Evolutionary conservation across 352 stramenopile genomes (phyloP), one percentile per base, ranked within the genome.

Genomic region (Globisporangium apiculatum): DNA sequence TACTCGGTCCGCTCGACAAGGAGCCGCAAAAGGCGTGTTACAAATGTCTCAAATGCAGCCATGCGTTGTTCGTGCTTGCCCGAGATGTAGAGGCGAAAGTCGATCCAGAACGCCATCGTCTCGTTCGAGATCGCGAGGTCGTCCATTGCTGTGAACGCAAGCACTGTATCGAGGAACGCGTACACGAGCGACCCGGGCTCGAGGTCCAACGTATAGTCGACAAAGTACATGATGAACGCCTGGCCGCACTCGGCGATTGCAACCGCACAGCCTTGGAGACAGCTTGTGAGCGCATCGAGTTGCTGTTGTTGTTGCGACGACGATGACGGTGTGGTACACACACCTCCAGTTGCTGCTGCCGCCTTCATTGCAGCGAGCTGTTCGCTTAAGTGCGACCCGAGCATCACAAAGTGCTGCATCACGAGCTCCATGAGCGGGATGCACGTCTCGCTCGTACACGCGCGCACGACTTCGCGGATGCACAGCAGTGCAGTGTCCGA

Each of bases 71-170:
- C 80, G 56, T 92, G 65, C 58, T 92, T 92, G 43, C 83, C 83
- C 8, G 76, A 89, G 38, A 92, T 65, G 55, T 92, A 92, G 8
- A 62, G 51, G 35, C 81, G 73, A 41, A 92, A 91, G 42, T 86
- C 73, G 61, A 92, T 86, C 83, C 83, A 92, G 37, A 92, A 92
- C 9, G 83, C 73, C 79, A 89, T 92, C 17, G 78, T 92, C 58
- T 84, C 79, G 50, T 89, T 89, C 6, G 83, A 89, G 15, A 83
- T 73, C 7, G 84, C 61, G 36, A 92, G 62, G 55, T 89, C 72
- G 51, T 78, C 73, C 35, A 86, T 41, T 7, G 75, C 69, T 11
- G 83, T 92, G 58, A 91, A 89, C 46, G 70, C 80, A 14, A 92
- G 49, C 18, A 92, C 69, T 14, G 72, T 78, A 7, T 88, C 75